Evolutionary conservation across 2,329 filamentous ascomycete genomes (phyloP).

Genomic region (Cercospora sesami): DNA sequence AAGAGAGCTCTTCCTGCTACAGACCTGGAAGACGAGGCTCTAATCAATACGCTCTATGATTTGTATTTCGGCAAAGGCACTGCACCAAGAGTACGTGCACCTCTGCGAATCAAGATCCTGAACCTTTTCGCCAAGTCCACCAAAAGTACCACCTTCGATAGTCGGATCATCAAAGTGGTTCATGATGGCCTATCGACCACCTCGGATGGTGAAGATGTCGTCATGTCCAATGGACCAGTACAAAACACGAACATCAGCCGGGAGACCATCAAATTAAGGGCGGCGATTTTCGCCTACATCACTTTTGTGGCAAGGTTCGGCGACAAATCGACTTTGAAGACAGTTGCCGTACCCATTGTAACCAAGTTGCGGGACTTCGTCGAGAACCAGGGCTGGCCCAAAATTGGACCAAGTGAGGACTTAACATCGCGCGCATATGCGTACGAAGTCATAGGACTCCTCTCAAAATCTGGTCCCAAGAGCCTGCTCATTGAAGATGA

Average conservation of each 20-base stretch:
- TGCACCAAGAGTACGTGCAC: constrained; percentile 56
- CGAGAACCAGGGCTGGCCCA: constrained; percentile 79
- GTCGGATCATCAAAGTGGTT: constrained; percentile 68
- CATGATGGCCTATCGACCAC: constrained; percentile 60
- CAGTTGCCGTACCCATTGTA: constrained; percentile 69
- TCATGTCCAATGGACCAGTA: constrained; percentile 34
- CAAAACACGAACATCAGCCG: constrained; percentile 57
- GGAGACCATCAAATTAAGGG: constrained; percentile 76
- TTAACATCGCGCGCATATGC: constrained; percentile 72
- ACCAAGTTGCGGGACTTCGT: constrained; percentile 71
- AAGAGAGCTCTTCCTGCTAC: constrained; percentile 71
- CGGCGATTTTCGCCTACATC: constrained; percentile 80
- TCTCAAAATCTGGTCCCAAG: constrained; percentile 66
- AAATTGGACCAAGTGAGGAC: constrained; percentile 56
- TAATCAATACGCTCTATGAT: constrained; percentile 67
- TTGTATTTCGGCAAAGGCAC: constrained; percentile 67
- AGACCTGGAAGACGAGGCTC: constrained; percentile 66
- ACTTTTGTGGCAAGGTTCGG: constrained; percentile 82
- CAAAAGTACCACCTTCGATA: constrained; percentile 67
- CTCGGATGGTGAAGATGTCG: constrained; percentile 35
- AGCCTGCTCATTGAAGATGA: constrained; percentile 53
- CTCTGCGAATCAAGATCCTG: constrained; percentile 76
- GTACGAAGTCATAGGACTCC: constrained; percentile 85
- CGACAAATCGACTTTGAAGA: constrained; percentile 58
- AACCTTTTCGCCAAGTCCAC: constrained; percentile 74